These are phyloP conservation scores for Phytophthora niederhauseri DNA, from an alignment of 352 stramenopile species.

Conservation along the genomic window DNA sequence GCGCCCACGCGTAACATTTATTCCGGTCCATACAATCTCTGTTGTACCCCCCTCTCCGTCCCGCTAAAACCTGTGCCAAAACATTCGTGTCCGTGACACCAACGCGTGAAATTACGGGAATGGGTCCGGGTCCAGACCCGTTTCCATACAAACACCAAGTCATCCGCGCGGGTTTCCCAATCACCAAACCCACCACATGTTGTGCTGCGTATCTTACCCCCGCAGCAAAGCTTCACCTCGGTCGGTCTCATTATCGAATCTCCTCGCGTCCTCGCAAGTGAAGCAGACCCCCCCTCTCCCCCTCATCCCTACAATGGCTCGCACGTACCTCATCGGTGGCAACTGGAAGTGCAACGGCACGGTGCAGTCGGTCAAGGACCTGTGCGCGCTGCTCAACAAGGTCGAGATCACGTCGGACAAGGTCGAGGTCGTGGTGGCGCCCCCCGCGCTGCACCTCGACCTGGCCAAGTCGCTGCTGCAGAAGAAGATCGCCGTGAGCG, in stretches of 20 bases:
- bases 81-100: background rate
- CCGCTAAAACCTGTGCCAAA: background rate
- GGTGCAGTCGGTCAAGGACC: conserved; percentile 86
- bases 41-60: background rate
- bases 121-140: background rate
- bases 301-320: conserved; percentile 26
- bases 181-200: background rate
- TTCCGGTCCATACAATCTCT: background rate
- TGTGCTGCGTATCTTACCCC: background rate
- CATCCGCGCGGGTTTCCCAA: background rate
- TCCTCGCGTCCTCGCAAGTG: conserved; percentile 10
- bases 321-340: conserved; percentile 51
- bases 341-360: conserved; percentile 73
- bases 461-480: conserved; percentile 58
- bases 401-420: conserved; percentile 63
- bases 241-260: conserved; percentile 22
- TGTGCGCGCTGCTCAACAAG: conserved; percentile 86
- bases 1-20: background rate
- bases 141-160: background rate
- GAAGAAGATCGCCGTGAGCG: conserved; percentile 71
- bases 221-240: background rate
- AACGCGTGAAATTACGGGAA: background rate
- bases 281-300: background rate
- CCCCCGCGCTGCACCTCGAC: conserved; percentile 61
- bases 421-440: conserved; percentile 81